Evolutionary conservation across 805 yeast genomes (phyloP).

Genomic region (Saccharomycopsis olivae): DNA sequence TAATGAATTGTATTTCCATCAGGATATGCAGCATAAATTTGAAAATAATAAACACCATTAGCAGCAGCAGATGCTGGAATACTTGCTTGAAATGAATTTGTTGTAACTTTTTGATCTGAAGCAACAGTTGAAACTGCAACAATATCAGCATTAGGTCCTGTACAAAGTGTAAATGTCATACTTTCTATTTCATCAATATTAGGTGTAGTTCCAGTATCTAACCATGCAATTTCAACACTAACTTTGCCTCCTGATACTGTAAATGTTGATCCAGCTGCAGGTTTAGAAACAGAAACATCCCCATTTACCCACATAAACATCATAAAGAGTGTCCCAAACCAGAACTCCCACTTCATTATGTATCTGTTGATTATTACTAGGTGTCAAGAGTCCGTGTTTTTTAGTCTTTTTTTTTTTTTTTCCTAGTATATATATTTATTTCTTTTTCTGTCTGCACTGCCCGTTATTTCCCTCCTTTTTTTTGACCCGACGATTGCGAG

Average conservation of each 20-base stretch:
- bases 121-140: conserved; percentile 28
- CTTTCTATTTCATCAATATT: conserved; percentile 31
- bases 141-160: conserved; percentile 50
- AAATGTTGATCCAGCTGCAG: conserved; percentile 19
- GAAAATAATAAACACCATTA: conserved; percentile 64
- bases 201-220: conserved; percentile 41
- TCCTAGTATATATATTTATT: too few relatives aligned
- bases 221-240: conserved; percentile 34
- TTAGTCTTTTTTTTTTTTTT: too few relatives aligned
- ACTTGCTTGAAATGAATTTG: conserved; percentile 23
- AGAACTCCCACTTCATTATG: too few relatives aligned
- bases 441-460: too few relatives aligned
- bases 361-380: too few relatives aligned
- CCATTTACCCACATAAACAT: too few relatives aligned
- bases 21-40: conserved; percentile 39
- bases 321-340: too few relatives aligned
- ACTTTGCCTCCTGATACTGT: conserved; percentile 23
- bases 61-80: conserved; percentile 37
- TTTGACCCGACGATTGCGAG: too few relatives aligned
- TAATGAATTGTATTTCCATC: conserved; percentile 47
- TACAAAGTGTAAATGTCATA: conserved; percentile 52
- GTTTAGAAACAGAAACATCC: conserved; percentile 23
- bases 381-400: too few relatives aligned
- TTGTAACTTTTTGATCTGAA: conserved; percentile 21
- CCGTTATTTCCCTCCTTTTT: too few relatives aligned